Conservation (phyloP, 2,329 filamentous ascomycete species). For the Fusarium annulatum region DNA sequence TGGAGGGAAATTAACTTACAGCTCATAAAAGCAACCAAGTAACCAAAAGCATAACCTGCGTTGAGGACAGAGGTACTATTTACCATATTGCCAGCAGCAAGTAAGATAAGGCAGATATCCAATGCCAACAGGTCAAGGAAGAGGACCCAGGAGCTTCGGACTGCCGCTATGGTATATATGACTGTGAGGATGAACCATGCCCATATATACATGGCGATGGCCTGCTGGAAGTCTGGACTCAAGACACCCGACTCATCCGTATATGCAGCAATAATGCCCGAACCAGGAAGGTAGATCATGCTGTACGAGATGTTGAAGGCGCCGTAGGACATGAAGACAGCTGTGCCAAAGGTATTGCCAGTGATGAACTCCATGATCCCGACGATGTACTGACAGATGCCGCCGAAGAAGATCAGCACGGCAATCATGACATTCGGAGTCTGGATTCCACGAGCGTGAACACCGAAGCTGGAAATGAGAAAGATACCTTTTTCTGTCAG, state of each 20-base stretch:
- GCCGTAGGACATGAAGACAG: slow-evolving; percentile 27
- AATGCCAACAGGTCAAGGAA: slow-evolving; percentile 78
- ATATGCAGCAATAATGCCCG: slow-evolving; percentile 26
- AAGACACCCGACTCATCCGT: slow-evolving; percentile 8
- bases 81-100: slow-evolving; percentile 17
- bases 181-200: slow-evolving; percentile 27
- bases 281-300: slow-evolving; percentile 25
- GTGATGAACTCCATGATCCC: slow-evolving; percentile 27
- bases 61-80: background rate
- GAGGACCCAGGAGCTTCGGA: slow-evolving; percentile 4
- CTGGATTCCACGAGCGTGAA: slow-evolving; percentile 25
- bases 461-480: slow-evolving; percentile 25
- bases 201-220: slow-evolving; percentile 22
- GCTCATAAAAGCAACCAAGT: slow-evolving; percentile 15
- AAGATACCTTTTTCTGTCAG: slow-evolving; percentile 21
- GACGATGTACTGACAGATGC: slow-evolving; percentile 26
- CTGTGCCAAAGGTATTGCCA: slow-evolving; percentile 26
- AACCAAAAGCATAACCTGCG: slow-evolving; percentile 21
- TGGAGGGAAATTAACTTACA: background rate
- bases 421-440: slow-evolving; percentile 32
- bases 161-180: slow-evolving; percentile 16
- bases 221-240: slow-evolving; percentile 23
- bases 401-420: slow-evolving; percentile 26
- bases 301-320: slow-evolving; percentile 31
- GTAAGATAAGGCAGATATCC: slow-evolving; percentile 71